phyloP scores from a whole-genome alignment of 73 alveolate genomes.

The Symbiodinium pilosum region DNA sequence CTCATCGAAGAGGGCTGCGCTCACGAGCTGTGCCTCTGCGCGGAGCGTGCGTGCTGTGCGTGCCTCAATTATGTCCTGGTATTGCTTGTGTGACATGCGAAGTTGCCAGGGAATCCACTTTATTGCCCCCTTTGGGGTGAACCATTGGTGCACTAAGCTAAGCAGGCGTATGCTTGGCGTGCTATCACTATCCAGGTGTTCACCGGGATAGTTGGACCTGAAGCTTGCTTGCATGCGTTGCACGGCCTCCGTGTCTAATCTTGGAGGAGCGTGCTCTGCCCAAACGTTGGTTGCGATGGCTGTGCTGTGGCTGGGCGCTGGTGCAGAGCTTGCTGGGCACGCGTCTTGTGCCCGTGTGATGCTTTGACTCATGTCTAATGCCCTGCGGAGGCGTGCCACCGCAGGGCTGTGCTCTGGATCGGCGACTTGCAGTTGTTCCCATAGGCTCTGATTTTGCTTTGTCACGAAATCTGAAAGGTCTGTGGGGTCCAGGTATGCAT shows the following conservation, averaged over 20 bases:
- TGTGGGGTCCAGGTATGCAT: not conserved
- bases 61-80: not conserved
- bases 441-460: not conserved
- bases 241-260: not conserved
- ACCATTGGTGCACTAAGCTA: not conserved
- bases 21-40: not conserved
- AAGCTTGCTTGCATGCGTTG: not conserved
- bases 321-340: not conserved
- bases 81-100: not conserved
- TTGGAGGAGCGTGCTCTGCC: not conserved
- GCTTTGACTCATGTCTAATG: too few relatives aligned
- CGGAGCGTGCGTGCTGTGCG: not conserved
- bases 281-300: not conserved
- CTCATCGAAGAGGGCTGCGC: not conserved
- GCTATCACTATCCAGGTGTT: not conserved
- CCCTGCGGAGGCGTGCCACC: not conserved
- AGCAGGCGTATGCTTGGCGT: not conserved
- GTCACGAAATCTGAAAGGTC: not conserved
- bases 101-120: not conserved
- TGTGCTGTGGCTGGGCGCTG: not conserved
- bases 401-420: not conserved
- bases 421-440: not conserved
- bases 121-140: not conserved
- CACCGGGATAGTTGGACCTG: not conserved
- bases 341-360: not conserved